Percentiles rank a stretch among this genome's conserved stretches.
These are phyloP conservation scores for Fusarium pseudonygamai DNA, from an alignment of 2,329 filamentous ascomycete species.

Conservation along the genomic window DNA sequence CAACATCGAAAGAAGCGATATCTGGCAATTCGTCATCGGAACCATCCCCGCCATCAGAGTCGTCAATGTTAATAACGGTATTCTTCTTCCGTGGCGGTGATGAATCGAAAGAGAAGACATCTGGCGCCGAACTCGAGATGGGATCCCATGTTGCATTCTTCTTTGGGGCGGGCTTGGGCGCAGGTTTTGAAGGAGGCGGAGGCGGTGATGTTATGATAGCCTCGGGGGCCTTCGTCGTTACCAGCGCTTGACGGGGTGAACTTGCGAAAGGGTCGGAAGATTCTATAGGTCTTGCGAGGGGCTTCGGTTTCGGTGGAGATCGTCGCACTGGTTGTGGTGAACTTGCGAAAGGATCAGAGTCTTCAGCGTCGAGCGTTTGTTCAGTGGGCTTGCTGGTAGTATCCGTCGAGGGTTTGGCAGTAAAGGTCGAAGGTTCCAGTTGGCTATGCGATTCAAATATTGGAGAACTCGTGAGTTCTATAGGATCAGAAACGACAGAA, in stretches of 20 bases:
- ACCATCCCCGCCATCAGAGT: constrained; percentile 43
- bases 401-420: neutral
- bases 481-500: constrained; percentile 37
- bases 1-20: constrained; percentile 52
- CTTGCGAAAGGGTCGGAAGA: constrained; percentile 38
- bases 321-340: constrained; percentile 39
- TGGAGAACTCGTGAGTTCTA: constrained; percentile 52
- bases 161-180: neutral
- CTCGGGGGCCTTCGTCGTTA: constrained; percentile 2
- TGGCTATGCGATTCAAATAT: constrained; percentile 9
- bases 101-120: constrained; percentile 41
- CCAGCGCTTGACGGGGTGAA: constrained; percentile 2
- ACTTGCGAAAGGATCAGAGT: constrained; percentile 50
- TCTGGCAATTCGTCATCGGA: constrained; percentile 62
- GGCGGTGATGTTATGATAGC: constrained; percentile 6
- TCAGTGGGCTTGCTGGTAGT: neutral
- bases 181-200: neutral
- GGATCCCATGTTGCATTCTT: constrained; percentile 55
- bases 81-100: constrained; percentile 20
- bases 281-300: constrained; percentile 2
- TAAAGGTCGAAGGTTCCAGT: neutral
- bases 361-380: neutral
- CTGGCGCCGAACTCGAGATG: constrained; percentile 64
- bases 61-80: constrained; percentile 50
- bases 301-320: neutral